phyloP scores from a whole-genome alignment of 2,329 filamentous ascomycete species.

The Hypoxylon sp. region DNA sequence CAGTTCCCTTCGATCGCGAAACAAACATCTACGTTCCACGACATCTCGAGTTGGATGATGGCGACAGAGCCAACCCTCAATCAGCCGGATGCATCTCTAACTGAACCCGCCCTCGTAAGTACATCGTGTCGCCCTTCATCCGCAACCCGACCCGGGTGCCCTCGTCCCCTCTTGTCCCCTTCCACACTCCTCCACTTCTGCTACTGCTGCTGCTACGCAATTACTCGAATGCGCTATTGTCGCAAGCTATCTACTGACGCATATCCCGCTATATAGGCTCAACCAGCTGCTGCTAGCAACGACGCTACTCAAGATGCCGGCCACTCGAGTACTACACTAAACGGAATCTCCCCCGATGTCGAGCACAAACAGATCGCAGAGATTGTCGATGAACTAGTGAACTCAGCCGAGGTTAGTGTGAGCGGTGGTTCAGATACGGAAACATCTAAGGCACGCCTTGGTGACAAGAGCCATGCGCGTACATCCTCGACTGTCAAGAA shows the following conservation, averaged over 20 bases:
- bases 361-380: conserved; percentile 71
- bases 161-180: conserved; percentile 12
- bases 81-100: conserved; percentile 55
- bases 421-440: conserved; percentile 85
- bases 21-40: conserved; percentile 41
- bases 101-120: conserved; percentile 55
- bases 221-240: conserved; percentile 24
- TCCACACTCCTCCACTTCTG: conserved; percentile 1
- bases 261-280: conserved; percentile 38
- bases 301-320: conserved; percentile 64
- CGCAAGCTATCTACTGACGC: conserved; percentile 30
- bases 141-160: conserved; percentile 3
- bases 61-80: conserved; percentile 55
- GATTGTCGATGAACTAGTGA: conserved; percentile 70
- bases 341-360: conserved; percentile 68
- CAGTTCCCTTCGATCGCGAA: conserved; percentile 42
- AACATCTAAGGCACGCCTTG: conserved; percentile 71
- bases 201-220: conserved; percentile 4
- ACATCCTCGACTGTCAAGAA: conserved; percentile 77
- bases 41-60: conserved; percentile 54
- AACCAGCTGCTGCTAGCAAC: conserved; percentile 57
- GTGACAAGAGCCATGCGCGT: conserved; percentile 72
- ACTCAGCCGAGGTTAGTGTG: conserved; percentile 76
- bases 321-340: conserved; percentile 61
- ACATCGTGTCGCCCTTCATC: conserved; percentile 25